Evolutionary conservation across 768 basidiomycete species (phyloP), one percentile per base, ranked within the genome.

Genomic region (Naematelia aurantialba): DNA sequence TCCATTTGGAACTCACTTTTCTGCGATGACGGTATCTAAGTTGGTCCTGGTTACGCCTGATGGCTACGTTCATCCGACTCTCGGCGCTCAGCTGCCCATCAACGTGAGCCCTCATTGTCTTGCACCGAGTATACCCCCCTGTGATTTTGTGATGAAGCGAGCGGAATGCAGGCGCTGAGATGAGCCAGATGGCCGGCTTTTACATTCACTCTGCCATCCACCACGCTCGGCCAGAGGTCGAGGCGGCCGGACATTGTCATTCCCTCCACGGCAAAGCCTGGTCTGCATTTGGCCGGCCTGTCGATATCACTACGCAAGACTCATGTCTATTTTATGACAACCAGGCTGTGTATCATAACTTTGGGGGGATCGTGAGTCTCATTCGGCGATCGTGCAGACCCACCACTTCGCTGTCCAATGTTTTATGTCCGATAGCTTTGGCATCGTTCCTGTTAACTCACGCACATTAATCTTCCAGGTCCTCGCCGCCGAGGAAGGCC

Each of bases 401-500:
- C 8, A n/a, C 46, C 14, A 11, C 1, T 48, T 48, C 46, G 2
- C 22, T 8, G 34, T 39, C 34, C 34, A 39, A 39, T 39, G 34
- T n/a, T n/a, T n/a, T n/a, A n/a, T n/a, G n/a, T n/a, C n/a, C n/a
- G n/a, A n/a, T n/a, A n/a, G n/a, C n/a, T n/a, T n/a, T n/a, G n/a
- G n/a, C n/a, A n/a, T n/a, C n/a, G n/a, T n/a, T 17, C 34, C 17
- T 17, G 34, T 17, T 39, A 17, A 39, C 34, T 8, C 34, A 8
- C 34, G 34, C 34, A n/a, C n/a, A n/a, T 39, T 39, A 17, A 8
- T 39, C 34, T 17, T 44, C 4, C 25, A 60, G 58, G 82, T 83
- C n/a, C 71, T 82, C n/a, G 80, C 80, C 12, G 69, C 78, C 5
- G 78, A 81, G 46, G 83, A 84, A 74, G 82, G 82, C 12, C 66